Evolutionary conservation across 139 green algal species (phyloP).

Genomic region (Raphidocelis subcapitata): DNA sequence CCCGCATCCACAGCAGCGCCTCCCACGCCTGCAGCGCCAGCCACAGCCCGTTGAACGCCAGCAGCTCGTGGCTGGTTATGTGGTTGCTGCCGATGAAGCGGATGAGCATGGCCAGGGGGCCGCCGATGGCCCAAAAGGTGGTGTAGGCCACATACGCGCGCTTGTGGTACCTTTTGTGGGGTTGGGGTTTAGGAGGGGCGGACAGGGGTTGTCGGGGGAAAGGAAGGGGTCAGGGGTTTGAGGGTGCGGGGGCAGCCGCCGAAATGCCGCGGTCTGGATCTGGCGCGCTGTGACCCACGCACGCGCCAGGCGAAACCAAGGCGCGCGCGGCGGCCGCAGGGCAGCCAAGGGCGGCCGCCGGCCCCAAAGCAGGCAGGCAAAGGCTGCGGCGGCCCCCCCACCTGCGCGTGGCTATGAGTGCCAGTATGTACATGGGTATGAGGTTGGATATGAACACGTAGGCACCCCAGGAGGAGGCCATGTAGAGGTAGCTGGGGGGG

Average conservation of each 20-base stretch:
- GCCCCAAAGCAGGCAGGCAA: too few relatives aligned
- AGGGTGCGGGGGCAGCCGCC: neutral
- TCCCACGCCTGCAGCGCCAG: constrained; percentile 32
- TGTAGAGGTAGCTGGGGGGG: constrained; percentile 75
- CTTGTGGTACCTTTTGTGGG: constrained; percentile 36
- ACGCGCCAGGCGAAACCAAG: neutral
- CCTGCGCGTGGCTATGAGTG: constrained; percentile 44
- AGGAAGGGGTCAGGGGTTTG: neutral
- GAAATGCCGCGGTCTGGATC: neutral
- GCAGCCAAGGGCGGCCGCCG: too few relatives aligned
- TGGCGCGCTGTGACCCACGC: neutral
- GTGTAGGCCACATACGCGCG: constrained; percentile 51
- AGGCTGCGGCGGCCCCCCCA: too few relatives aligned
- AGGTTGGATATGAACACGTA: constrained; percentile 93
- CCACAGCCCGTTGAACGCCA: constrained; percentile 44
- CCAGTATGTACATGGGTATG: constrained; percentile 64
- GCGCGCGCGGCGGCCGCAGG: too few relatives aligned
- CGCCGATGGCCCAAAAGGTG: constrained; percentile 47
- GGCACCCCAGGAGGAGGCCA: constrained; percentile 91
- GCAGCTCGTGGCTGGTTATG: constrained; percentile 64
- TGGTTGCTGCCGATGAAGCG: constrained; percentile 62
- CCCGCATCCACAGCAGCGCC: neutral
- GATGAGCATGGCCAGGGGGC: constrained; percentile 49
- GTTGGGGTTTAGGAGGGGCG: neutral
- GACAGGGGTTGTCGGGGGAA: neutral